phyloP scores from a whole-genome alignment of 495 filamentous ascomycete genomes.

The Glonium stellatum region DNA sequence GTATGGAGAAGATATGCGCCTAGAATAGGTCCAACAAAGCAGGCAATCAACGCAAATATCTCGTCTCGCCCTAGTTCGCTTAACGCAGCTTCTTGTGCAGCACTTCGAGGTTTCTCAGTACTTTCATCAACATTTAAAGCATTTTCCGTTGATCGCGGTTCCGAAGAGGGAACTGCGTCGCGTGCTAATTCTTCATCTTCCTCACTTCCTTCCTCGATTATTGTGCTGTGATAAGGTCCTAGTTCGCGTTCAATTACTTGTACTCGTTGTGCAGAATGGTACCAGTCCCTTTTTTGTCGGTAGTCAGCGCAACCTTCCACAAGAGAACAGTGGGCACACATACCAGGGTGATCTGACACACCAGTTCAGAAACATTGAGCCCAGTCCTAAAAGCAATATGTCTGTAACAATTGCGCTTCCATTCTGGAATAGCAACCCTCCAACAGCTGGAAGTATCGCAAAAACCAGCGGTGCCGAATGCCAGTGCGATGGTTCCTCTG shows the following conservation, averaged over 20 bases:
- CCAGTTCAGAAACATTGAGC: conserved; percentile 88
- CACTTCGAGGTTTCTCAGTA: background rate
- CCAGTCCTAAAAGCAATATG: conserved; percentile 67
- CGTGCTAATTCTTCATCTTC: conserved; percentile 38
- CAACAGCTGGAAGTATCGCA: conserved; percentile 76
- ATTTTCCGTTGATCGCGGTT: conserved; percentile 20
- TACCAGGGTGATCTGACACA: conserved; percentile 86
- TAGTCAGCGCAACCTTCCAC: conserved; percentile 2
- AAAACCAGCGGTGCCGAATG: conserved; percentile 72
- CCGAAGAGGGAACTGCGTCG: conserved; percentile 5
- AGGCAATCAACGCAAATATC: conserved; percentile 61
- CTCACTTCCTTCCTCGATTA: conserved; percentile 38
- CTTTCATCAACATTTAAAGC: conserved; percentile 23
- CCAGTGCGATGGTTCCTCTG: conserved; percentile 56
- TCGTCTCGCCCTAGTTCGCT: conserved; percentile 38
- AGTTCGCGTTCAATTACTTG: conserved; percentile 14
- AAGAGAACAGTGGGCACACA: conserved; percentile 4
- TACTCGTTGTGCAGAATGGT: conserved; percentile 61
- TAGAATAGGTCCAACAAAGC: conserved; percentile 71
- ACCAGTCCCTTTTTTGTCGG: conserved; percentile 68
- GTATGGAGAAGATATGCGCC: conserved; percentile 73
- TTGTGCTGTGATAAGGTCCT: conserved; percentile 25
- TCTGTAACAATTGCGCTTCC: conserved; percentile 79
- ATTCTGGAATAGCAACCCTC: conserved; percentile 76
- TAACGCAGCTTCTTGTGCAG: conserved; percentile 11